Evolutionary conservation across 2,329 filamentous ascomycete genomes (phyloP), one percentile per base, ranked within the genome.

Genomic region (Rasamsonia emersonii): DNA sequence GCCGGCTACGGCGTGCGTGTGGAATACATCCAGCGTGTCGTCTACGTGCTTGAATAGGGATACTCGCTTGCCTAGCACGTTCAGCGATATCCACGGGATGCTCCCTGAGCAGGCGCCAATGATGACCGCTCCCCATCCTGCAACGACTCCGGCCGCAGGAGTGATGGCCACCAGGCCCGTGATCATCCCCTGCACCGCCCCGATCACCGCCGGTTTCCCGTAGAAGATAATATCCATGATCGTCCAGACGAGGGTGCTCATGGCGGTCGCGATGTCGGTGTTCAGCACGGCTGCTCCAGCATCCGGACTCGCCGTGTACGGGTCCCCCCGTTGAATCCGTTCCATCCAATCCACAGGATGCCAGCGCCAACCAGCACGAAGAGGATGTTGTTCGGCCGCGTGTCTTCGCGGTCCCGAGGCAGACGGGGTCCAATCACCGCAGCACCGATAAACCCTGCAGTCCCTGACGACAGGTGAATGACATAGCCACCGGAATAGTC

Each of bases 31-130:
- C 24, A 73, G 61, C 38, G 36, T 59, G 45, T 77, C 71, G 47
- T 76, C 70, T 38, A 67, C 62, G 41, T 63, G 59, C 45, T 71
- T 70, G 70, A 79, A 78, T 52, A 78, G 76, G 41, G 71, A 71
- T 33, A 50, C 45, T 34, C 56, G 59, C 43, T 62, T 64, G 32
- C 61, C 63, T 5, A 64, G 41, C 14, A 68, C 49, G 47, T 70
- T 70, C 65, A 70, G 68, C 15, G 57, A 60, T 9, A 67, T 35
- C 66, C 65, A 70, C 1, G 67, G 67, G 11, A 70, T 55, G 9
- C 47, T 53, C 9, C 65, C 66, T 5, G 58, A 61, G 35, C 54
- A 62, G 15, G 61, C 38, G 4, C 67, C 67, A 21, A 70, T 59
- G 33, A 65, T 51, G 43, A 70, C 64, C 9, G 67, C 67, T 21